phyloP scores from a whole-genome alignment of 306 rosid species.

The Lagenaria siceraria region DNA sequence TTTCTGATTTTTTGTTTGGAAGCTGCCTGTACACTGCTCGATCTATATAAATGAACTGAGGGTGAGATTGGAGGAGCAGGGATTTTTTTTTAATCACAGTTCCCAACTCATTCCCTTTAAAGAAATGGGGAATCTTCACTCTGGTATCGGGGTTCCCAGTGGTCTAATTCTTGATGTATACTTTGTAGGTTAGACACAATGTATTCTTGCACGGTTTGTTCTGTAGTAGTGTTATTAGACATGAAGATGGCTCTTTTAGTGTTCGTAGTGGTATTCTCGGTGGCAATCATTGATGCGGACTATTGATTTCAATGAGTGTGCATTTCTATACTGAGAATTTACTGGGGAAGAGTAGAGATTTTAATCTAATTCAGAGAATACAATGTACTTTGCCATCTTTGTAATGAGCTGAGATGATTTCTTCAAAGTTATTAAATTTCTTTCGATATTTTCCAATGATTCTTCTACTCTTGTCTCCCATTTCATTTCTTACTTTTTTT shows the following conservation, averaged over 20 bases:
- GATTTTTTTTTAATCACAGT: not conserved
- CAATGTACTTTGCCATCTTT: not conserved
- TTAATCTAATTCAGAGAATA: not conserved
- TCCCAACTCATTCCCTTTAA: not conserved
- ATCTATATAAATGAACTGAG: not conserved
- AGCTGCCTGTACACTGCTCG: not conserved
- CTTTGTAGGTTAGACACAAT: not conserved
- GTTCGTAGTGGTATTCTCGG: not conserved
- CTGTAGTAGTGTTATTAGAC: not conserved
- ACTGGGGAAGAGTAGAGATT: not conserved
- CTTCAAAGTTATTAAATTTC: not conserved
- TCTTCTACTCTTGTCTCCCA: not conserved
- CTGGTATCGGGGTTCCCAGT: not conserved
- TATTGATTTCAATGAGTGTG: conserved; percentile 1
- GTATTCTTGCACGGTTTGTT: not conserved
- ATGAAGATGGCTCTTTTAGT: not conserved
- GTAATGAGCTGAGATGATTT: not conserved
- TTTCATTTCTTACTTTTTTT: not conserved
- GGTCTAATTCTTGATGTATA: not conserved
- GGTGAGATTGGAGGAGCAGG: not conserved
- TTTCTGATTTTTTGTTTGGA: not conserved
- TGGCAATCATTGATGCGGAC: not conserved
- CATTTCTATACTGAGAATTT: conserved; percentile 51
- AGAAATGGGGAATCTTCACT: not conserved
- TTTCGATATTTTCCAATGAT: not conserved